A percentile compares a stretch with the other conserved stretches of the same genome.
phyloP scores from a whole-genome alignment of 495 filamentous ascomycete genomes.

The Penicilliopsis zonata region DNA sequence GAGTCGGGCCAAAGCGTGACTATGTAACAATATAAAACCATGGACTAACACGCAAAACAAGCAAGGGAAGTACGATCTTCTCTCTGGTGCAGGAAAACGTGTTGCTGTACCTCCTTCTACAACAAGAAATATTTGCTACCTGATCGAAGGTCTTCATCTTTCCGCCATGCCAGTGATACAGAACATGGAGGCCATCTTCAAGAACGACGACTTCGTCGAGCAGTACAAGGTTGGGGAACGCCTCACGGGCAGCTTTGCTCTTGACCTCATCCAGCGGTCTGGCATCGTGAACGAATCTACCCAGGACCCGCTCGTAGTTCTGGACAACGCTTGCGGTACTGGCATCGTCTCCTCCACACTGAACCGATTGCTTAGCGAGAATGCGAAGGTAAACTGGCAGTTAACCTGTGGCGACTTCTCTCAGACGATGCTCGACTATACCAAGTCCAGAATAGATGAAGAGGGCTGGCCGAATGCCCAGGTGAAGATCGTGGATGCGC shows the following conservation, averaged over 20 bases:
- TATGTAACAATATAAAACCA: no score
- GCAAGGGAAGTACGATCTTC: no score
- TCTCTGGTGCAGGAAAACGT: no score
- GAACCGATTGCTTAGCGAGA: slow-evolving; percentile 10
- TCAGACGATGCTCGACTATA: slow-evolving; percentile 18
- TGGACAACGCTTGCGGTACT: slow-evolving; percentile 33
- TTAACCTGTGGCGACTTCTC: slow-evolving; percentile 28
- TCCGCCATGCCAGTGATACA: slow-evolving; percentile 1
- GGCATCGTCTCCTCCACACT: slow-evolving; percentile 23
- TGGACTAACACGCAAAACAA: no score
- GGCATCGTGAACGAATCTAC: slow-evolving; percentile 11
- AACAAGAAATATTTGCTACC: no score
- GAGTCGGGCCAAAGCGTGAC: no score
- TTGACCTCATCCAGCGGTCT: slow-evolving; percentile 18
- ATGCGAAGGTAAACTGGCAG: slow-evolving; percentile 10
- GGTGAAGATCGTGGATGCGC: slow-evolving; percentile 20
- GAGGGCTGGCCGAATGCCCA: slow-evolving; percentile 22
- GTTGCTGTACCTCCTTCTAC: no score
- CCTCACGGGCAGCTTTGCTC: slow-evolving; percentile 18
- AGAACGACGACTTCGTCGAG: slow-evolving; percentile 15
- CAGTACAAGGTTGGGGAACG: slow-evolving; percentile 22
- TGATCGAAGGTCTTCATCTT: no score
- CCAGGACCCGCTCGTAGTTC: slow-evolving; percentile 14
- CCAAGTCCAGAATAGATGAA: slow-evolving; percentile 9
- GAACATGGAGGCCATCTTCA: slow-evolving; percentile 10